A percentile compares a stretch with the other conserved stretches of the same genome.
These are phyloP conservation scores for Cephaloascus fragrans DNA, from an alignment of 805 yeast genomes.

Conservation along the genomic window DNA sequence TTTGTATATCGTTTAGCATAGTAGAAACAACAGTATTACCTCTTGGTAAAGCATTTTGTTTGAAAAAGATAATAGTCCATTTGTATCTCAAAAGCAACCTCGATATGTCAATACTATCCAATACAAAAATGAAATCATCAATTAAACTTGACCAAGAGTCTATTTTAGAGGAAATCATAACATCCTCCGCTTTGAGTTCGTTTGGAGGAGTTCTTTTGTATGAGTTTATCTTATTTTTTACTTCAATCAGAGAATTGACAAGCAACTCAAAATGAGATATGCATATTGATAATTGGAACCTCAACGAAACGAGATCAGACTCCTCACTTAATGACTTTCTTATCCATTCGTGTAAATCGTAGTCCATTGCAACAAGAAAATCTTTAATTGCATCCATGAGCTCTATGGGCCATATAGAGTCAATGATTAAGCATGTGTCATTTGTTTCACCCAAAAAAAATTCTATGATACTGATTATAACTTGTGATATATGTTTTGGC, in stretches of 20 bases:
- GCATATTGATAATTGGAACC: conserved; percentile 8
- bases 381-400: conserved; percentile 21
- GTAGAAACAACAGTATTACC: conserved; percentile 16
- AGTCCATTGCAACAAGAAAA: conserved; percentile 9
- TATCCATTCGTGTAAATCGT: background rate
- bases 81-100: conserved; percentile 10
- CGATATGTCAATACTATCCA: background rate
- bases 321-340: conserved; percentile 8
- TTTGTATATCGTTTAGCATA: conserved; percentile 9
- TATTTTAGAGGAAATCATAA: conserved; percentile 30
- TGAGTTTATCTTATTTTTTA: conserved; percentile 15
- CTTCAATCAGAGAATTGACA: conserved; percentile 28
- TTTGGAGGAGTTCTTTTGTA: conserved; percentile 18
- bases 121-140: conserved; percentile 12
- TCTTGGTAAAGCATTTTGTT: conserved; percentile 18
- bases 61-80: conserved; percentile 25
- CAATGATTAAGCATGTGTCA: conserved; percentile 19
- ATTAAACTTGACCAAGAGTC: conserved; percentile 36
- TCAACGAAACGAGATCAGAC: conserved; percentile 11
- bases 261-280: conserved; percentile 35
- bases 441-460: conserved; percentile 10
- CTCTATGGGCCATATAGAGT: conserved; percentile 26
- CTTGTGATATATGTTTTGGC: conserved; percentile 13
- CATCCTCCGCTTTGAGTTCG: conserved; percentile 26
- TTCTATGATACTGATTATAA: conserved; percentile 13